Conservation (phyloP, 2,329 filamentous ascomycete species). For the Alternaria panax region DNA sequence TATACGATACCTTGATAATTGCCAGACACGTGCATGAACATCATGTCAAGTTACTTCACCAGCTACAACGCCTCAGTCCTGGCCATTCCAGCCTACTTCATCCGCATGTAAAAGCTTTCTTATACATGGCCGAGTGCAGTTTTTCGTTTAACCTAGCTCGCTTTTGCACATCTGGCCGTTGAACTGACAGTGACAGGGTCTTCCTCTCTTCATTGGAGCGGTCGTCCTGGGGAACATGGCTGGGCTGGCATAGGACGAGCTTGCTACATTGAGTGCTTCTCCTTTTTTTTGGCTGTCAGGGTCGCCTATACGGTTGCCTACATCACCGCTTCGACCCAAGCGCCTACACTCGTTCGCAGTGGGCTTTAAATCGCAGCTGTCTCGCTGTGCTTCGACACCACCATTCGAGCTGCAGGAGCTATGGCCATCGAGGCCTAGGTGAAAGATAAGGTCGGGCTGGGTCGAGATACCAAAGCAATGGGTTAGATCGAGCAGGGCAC, state of each 20-base stretch:
- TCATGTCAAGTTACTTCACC: conserved; percentile 24
- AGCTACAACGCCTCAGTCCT: conserved; percentile 52
- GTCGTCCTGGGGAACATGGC: conserved; percentile 55
- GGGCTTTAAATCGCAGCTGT: conserved; percentile 29
- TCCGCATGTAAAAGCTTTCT: conserved; percentile 19
- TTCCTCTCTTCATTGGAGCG: conserved; percentile 55
- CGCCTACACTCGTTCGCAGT: conserved; percentile 26
- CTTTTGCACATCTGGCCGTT: background rate
- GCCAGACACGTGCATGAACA: background rate
- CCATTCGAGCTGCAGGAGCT: conserved; percentile 33
- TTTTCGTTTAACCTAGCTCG: background rate
- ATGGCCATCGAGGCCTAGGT: conserved; percentile 15
- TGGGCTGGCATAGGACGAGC: conserved; percentile 40
- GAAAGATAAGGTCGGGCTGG: background rate
- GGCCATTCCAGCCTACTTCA: conserved; percentile 55
- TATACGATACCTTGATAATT: background rate
- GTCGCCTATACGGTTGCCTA: conserved; percentile 51
- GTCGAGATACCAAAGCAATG: background rate
- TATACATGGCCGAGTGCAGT: background rate
- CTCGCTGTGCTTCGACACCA: conserved; percentile 31
- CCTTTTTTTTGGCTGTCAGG: conserved; percentile 47
- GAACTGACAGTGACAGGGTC: conserved; percentile 34
- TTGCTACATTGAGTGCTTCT: conserved; percentile 47
- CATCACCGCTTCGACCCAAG: conserved; percentile 36
- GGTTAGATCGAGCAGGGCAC: background rate